Percentiles rank a stretch among this genome's conserved stretches.
These are phyloP conservation scores for Durotheca rogersii DNA, from an alignment of 495 filamentous ascomycete genomes.

Conservation along the genomic window DNA sequence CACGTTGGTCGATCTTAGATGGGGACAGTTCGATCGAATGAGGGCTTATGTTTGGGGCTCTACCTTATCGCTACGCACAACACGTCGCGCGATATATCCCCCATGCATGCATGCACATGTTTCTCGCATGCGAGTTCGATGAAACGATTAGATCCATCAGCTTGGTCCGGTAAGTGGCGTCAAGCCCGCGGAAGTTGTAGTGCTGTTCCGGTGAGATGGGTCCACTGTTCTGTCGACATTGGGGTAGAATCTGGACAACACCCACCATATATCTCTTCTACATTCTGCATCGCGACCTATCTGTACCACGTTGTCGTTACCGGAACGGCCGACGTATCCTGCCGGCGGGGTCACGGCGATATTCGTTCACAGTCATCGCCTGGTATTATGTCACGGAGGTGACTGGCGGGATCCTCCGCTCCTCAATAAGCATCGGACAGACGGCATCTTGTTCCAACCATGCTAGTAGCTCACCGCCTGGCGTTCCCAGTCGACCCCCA, in stretches of 20 bases:
- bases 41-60: background rate
- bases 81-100: background rate
- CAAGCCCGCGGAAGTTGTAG: background rate
- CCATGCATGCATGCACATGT: background rate
- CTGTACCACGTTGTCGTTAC: slow-evolving; percentile 12
- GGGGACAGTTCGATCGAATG: background rate
- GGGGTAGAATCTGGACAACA: slow-evolving; percentile 7
- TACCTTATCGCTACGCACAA: background rate
- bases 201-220: background rate
- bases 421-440: too few species aligned
- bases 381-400: too few species aligned
- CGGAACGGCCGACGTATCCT: background rate
- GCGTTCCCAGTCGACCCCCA: too few species aligned
- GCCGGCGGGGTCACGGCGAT: background rate
- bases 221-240: background rate
- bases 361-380: background rate
- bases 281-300: slow-evolving; percentile 6
- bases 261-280: slow-evolving; percentile 6
- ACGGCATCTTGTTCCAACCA: too few species aligned
- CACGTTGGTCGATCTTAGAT: background rate
- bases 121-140: too few species aligned
- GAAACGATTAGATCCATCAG: too few species aligned
- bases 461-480: too few species aligned
- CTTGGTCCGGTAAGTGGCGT: background rate
- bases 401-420: too few species aligned